Conservation (phyloP, 2,329 filamentous ascomycete species). For the Trichoderma sp. region DNA sequence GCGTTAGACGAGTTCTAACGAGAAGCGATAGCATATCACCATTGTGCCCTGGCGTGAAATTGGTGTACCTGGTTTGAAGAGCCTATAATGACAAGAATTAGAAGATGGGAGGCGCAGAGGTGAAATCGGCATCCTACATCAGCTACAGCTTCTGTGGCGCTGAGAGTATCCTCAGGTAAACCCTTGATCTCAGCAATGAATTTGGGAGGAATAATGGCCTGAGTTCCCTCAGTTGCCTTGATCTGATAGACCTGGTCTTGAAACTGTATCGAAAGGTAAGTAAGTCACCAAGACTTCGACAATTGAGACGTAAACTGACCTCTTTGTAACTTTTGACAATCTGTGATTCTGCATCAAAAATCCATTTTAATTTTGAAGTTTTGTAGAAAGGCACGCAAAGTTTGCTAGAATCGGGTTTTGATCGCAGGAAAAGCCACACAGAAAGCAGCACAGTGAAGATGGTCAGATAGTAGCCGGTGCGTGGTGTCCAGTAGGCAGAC, state of each 20-base stretch:
- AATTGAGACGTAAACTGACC: conserved; percentile 34
- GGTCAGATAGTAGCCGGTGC: conserved; percentile 1
- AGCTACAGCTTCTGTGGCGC: conserved; percentile 50
- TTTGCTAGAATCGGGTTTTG: conserved; percentile 25
- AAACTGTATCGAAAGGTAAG: conserved; percentile 42
- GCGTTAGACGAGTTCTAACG: conserved; percentile 50
- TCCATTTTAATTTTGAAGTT: conserved; percentile 52
- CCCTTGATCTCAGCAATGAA: conserved; percentile 51
- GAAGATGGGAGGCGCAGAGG: background rate
- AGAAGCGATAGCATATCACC: conserved; percentile 48
- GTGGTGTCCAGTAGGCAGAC: conserved; percentile 1
- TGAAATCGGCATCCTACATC: conserved; percentile 40
- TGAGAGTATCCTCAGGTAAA: conserved; percentile 51
- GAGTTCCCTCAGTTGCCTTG: conserved; percentile 52
- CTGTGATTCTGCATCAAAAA: conserved; percentile 51
- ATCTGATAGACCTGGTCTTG: conserved; percentile 53
- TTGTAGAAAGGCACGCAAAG: conserved; percentile 50
- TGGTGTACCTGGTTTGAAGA: conserved; percentile 53
- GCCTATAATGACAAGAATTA: conserved; percentile 38
- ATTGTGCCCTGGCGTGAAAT: conserved; percentile 51
- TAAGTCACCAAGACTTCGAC: conserved; percentile 15
- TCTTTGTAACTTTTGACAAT: conserved; percentile 53
- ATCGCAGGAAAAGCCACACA: conserved; percentile 8
- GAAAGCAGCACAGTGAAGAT: background rate
- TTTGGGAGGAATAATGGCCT: conserved; percentile 50